phyloP scores from a whole-genome alignment of 495 filamentous ascomycete genomes.

The Hyphodiscus hymeniophilus region DNA sequence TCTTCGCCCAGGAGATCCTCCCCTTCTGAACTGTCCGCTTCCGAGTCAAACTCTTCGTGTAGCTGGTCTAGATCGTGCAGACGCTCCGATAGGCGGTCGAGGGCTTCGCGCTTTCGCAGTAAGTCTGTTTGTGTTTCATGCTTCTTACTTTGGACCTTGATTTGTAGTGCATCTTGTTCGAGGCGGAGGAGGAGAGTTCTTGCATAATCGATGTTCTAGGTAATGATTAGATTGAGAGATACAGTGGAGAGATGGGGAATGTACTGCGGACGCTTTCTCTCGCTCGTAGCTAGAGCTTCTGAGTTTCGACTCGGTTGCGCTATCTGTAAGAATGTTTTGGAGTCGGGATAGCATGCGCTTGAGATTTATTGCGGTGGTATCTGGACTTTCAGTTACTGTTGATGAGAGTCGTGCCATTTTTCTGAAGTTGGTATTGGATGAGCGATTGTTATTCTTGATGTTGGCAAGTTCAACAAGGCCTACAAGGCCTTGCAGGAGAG shows the following conservation, averaged over 20 bases:
- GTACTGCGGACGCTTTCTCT: constrained; percentile 54
- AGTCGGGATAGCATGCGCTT: constrained; percentile 66
- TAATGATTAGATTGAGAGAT: neutral
- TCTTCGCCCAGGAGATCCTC: constrained; percentile 42
- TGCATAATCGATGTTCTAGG: constrained; percentile 73
- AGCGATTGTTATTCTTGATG: neutral
- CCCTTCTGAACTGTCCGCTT: constrained; percentile 37
- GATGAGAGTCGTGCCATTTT: constrained; percentile 17
- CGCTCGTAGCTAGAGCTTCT: constrained; percentile 62
- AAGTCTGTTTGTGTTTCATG: constrained; percentile 62
- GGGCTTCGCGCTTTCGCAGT: constrained; percentile 48
- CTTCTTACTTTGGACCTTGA: constrained; percentile 57
- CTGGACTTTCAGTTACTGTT: constrained; percentile 1
- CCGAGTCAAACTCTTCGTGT: constrained; percentile 3
- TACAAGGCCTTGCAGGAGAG: neutral
- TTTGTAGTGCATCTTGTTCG: constrained; percentile 59
- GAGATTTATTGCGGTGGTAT: constrained; percentile 45
- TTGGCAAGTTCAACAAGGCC: neutral
- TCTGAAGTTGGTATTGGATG: neutral
- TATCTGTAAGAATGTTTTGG: constrained; percentile 59
- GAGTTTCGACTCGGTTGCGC: constrained; percentile 47
- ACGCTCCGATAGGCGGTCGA: constrained; percentile 52
- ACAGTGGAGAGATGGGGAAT: constrained; percentile 11
- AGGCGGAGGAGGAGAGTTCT: constrained; percentile 65
- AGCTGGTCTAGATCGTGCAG: constrained; percentile 55